Conservation (phyloP, 176 grass and related monocot species). For the Themeda triandra region DNA sequence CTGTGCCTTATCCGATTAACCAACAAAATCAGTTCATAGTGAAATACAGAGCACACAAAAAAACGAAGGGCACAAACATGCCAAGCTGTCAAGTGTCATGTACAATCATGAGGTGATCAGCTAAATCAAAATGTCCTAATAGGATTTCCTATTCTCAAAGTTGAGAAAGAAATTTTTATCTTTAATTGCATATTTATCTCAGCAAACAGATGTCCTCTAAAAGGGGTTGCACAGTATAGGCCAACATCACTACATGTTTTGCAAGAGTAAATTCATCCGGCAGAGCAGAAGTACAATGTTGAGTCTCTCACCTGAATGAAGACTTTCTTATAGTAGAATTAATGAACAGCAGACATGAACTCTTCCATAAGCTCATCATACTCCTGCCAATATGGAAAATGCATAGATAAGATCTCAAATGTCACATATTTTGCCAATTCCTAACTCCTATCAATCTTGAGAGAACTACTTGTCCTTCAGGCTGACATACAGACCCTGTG, state of each 20-base stretch:
- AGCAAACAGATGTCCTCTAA: too few species aligned
- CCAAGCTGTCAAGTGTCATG: too few species aligned
- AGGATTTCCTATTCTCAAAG: too few species aligned
- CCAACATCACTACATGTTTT: too few species aligned
- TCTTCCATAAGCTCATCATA: slow-evolving; percentile 86
- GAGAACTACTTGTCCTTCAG: slow-evolving; percentile 84
- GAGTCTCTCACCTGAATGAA: slow-evolving; percentile 72
- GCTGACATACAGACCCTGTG: slow-evolving; percentile 95
- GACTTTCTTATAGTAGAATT: slow-evolving; percentile 92
- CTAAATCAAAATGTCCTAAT: too few species aligned
- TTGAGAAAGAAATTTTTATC: too few species aligned
- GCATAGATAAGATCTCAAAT: slow-evolving; percentile 21
- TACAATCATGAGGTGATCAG: too few species aligned
- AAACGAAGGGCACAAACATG: too few species aligned
- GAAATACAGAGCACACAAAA: not conserved
- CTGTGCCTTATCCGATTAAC: too few species aligned
- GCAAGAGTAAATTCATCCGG: not conserved
- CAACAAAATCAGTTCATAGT: too few species aligned
- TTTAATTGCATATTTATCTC: too few species aligned
- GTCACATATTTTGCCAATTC: not conserved
- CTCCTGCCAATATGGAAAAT: slow-evolving; percentile 51
- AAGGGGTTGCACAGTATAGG: too few species aligned
- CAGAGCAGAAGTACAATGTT: slow-evolving; percentile 3
- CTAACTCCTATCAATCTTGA: not conserved
- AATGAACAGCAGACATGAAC: slow-evolving; percentile 88